Percentiles rank a stretch among this genome's conserved stretches.
Conservation (phyloP, 805 yeast species). For the Spathaspora boniae region DNA sequence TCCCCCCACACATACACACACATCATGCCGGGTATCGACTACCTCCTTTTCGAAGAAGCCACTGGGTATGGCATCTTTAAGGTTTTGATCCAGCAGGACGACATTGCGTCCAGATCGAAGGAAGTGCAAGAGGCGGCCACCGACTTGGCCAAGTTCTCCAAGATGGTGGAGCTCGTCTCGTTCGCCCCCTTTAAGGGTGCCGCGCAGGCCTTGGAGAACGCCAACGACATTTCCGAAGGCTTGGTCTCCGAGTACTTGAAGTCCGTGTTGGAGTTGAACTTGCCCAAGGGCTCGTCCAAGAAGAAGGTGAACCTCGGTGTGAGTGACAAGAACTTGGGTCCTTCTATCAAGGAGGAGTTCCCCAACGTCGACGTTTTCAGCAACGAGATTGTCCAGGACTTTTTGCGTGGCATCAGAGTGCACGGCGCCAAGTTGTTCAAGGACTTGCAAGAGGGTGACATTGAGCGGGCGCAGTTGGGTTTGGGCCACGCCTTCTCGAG, state of each 20-base stretch:
- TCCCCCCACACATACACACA: neutral
- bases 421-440: slow-evolving; percentile 87
- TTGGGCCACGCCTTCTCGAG: slow-evolving; percentile 98
- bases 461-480: slow-evolving; percentile 98
- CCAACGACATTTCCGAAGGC: slow-evolving; percentile 97
- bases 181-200: slow-evolving; percentile 99
- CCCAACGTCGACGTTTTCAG: slow-evolving; percentile 88
- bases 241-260: slow-evolving; percentile 89
- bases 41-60: slow-evolving; percentile 94
- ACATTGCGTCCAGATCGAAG: slow-evolving; percentile 82
- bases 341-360: slow-evolving; percentile 88
- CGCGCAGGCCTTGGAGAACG: slow-evolving; percentile 97
- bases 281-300: slow-evolving; percentile 72
- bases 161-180: slow-evolving; percentile 87
- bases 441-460: slow-evolving; percentile 90
- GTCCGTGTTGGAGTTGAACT: slow-evolving; percentile 82
- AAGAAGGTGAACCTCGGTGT: slow-evolving; percentile 79
- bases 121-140: slow-evolving; percentile 91
- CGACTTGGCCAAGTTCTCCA: slow-evolving; percentile 84
- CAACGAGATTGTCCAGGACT: slow-evolving; percentile 89
- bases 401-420: slow-evolving; percentile 90
- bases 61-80: slow-evolving; percentile 97
- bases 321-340: slow-evolving; percentile 93
- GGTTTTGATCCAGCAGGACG: slow-evolving; percentile 90
- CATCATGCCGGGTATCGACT: slow-evolving; percentile 75